phyloP scores from a whole-genome alignment of 352 stramenopile genomes.

The Bremia lactucae region DNA sequence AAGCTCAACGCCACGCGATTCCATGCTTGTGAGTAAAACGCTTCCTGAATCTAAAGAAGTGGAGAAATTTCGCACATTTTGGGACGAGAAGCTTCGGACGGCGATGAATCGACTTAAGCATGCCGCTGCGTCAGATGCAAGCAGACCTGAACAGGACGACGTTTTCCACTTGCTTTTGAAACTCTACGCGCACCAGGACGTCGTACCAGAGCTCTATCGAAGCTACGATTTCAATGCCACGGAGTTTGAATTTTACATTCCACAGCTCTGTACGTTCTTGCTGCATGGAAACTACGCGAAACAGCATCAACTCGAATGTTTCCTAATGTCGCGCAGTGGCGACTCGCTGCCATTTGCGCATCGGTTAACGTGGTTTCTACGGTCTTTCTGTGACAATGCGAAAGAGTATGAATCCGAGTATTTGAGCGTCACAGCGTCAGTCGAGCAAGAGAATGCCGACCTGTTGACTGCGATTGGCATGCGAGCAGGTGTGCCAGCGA shows the following conservation, averaged over 20 bases:
- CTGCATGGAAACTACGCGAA: constrained; percentile 78
- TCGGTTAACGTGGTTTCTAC: constrained; percentile 76
- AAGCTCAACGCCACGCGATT: constrained; percentile 19
- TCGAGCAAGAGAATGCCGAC: constrained; percentile 50
- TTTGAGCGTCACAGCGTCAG: constrained; percentile 48
- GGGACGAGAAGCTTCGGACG: constrained; percentile 61
- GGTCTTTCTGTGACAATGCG: constrained; percentile 71
- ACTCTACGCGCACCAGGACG: constrained; percentile 75
- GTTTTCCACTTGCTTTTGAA: constrained; percentile 68
- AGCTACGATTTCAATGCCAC: constrained; percentile 48
- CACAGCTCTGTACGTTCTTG: constrained; percentile 81
- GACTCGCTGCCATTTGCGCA: constrained; percentile 81
- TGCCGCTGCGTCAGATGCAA: constrained; percentile 9
- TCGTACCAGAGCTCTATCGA: constrained; percentile 64
- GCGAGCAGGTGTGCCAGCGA: constrained; percentile 48
- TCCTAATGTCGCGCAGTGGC: constrained; percentile 73
- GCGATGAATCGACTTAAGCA: constrained; percentile 46
- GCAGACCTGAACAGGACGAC: constrained; percentile 12
- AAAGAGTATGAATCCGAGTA: constrained; percentile 64
- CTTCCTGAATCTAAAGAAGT: constrained; percentile 25
- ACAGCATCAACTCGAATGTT: constrained; percentile 76
- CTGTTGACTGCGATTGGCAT: constrained; percentile 56
- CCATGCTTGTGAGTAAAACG: constrained; percentile 1
- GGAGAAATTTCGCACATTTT: constrained; percentile 68
- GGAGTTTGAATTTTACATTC: constrained; percentile 87